phyloP scores from a whole-genome alignment of 129 eudicot species.

The Chrysanthemum seticuspe region DNA sequence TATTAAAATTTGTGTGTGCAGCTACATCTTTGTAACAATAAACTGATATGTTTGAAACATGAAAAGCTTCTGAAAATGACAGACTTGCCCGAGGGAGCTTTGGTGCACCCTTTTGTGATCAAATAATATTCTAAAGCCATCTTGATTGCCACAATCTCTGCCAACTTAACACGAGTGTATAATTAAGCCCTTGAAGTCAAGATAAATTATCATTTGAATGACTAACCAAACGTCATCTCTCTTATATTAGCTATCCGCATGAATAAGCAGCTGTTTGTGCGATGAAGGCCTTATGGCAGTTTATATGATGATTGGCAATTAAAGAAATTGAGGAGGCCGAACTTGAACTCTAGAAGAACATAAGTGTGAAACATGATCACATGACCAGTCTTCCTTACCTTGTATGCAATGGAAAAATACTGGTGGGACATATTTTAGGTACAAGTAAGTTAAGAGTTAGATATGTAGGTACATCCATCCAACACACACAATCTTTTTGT shows the following conservation, averaged over 20 bases:
- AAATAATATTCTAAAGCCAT: too few relatives aligned
- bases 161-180: too few relatives aligned
- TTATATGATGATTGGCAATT: background rate
- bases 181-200: too few relatives aligned
- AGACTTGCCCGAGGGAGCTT: too few relatives aligned
- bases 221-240: too few relatives aligned
- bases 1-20: background rate
- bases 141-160: too few relatives aligned
- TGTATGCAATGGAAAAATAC: slow-evolving; percentile 8
- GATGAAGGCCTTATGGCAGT: background rate
- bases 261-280: too few relatives aligned
- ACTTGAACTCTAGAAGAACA: slow-evolving; percentile 9
- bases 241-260: too few relatives aligned
- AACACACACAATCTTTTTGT: slow-evolving; percentile 18
- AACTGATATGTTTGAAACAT: background rate
- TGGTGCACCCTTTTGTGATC: too few relatives aligned
- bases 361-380: slow-evolving; percentile 19
- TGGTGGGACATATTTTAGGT: slow-evolving; percentile 29
- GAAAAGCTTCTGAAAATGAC: background rate
- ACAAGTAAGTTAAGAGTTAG: slow-evolving; percentile 31
- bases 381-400: background rate
- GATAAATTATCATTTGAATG: too few relatives aligned
- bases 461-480: slow-evolving; percentile 30
- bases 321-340: background rate
- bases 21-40: background rate